Percentiles rank a stretch among this genome's conserved stretches.
Conservation (phyloP, 2,329 filamentous ascomycete species). For the Epichloe coenophiala region DNA sequence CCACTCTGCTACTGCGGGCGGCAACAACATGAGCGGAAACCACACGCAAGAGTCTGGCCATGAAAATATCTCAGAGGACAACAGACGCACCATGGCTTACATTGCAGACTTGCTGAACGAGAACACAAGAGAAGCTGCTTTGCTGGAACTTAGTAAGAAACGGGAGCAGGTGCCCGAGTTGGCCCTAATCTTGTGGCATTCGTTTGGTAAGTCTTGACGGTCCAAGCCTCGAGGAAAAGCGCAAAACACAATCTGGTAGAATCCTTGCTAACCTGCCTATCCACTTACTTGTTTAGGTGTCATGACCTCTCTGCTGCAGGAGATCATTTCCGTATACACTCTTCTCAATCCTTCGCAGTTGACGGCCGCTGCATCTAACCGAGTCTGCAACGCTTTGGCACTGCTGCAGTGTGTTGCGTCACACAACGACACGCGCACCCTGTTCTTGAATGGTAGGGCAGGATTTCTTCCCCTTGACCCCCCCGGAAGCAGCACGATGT, state of each 20-base stretch:
- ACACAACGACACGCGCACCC: slow-evolving; percentile 85
- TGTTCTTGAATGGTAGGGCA: slow-evolving; percentile 76
- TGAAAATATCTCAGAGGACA: slow-evolving; percentile 77
- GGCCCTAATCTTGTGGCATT: slow-evolving; percentile 94
- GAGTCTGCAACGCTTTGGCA: slow-evolving; percentile 93
- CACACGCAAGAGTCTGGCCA: slow-evolving; percentile 43
- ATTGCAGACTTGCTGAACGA: slow-evolving; percentile 86
- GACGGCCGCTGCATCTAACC: slow-evolving; percentile 91
- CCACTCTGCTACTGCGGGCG: slow-evolving; percentile 39
- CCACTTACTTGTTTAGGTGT: slow-evolving; percentile 47
- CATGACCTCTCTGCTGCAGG: slow-evolving; percentile 93
- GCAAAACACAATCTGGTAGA: background rate
- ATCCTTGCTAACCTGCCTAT: background rate
- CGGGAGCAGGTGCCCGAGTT: slow-evolving; percentile 94
- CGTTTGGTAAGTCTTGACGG: slow-evolving; percentile 57
- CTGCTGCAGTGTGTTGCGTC: slow-evolving; percentile 94
- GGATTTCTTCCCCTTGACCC: background rate
- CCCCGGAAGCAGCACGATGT: too few relatives aligned
- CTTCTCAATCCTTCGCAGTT: slow-evolving; percentile 93
- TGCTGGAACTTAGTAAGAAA: slow-evolving; percentile 97
- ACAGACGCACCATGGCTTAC: slow-evolving; percentile 81
- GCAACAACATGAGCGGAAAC: slow-evolving; percentile 26
- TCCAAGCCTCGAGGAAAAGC: background rate
- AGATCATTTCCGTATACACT: slow-evolving; percentile 98
- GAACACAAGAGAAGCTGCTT: slow-evolving; percentile 72